Evolutionary conservation across 139 green algal genomes (phyloP), one percentile per base, ranked within the genome.

Genomic region (Desmodesmus armatus): DNA sequence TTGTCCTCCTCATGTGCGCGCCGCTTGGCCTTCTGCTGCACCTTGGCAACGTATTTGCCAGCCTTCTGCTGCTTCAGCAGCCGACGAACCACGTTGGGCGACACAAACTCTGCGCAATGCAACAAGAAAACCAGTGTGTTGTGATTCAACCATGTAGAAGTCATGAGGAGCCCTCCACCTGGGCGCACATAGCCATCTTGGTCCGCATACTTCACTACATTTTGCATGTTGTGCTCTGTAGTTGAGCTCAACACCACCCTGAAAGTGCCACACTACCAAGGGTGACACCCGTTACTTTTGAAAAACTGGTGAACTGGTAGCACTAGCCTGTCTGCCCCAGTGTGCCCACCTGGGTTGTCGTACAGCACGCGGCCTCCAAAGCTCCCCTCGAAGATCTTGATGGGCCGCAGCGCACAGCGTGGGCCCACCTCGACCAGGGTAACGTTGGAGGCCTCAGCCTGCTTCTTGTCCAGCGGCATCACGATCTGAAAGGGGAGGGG

Each of bases 321-420:
- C n/a, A n/a, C n/a, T n/a, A n/a, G n/a, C n/a, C n/a, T n/a, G n/a
- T n/a, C n/a, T n/a, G n/a, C n/a, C n/a, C n/a, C n/a, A n/a, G n/a
- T n/a, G n/a, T n/a, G n/a, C 67, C n/a, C n/a, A n/a, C n/a, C n/a
- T n/a, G 95, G 90, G 87, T 99, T 99, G 65, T 99, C 95, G 83
- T 98, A 99, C 37, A 99, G 84, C 13, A 95, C 95, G 5, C 89
- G 76, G 0, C 97, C 97, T 0, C 93, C 92, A 87, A 99, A 99
- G 76, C 84, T 92, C 62, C 96, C 96, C 0, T 90, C 89, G 87
- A 99, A 98, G 58, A 98, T 95, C 47, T 80, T 69, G 21, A 99
- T 98, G 58, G 96, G 96, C 70, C 98, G 95, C 49, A 99, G 84
- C 82, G 91, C 97, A 55, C 94, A 92, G 11, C 97, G 91, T 3